These are phyloP conservation scores for Heritiera fomes DNA, from an alignment of 345 rosid species.

Conservation along the genomic window DNA sequence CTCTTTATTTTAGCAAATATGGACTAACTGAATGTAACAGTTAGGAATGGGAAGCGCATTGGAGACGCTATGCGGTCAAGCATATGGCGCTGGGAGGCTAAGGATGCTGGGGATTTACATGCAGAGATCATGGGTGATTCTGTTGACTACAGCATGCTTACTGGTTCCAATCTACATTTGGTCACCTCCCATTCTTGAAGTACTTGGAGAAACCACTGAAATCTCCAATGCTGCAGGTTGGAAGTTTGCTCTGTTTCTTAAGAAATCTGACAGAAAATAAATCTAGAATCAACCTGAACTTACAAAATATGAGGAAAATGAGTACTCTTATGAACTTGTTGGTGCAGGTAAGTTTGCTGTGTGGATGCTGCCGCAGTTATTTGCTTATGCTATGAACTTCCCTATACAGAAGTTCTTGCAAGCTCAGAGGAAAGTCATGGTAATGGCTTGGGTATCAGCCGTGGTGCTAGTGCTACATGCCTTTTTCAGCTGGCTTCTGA, in stretches of 20 bases:
- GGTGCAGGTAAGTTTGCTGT: conserved; percentile 75
- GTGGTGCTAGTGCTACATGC: conserved; percentile 58
- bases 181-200: conserved; percentile 77
- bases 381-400: conserved; percentile 84
- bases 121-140: conserved; percentile 96
- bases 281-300: background rate
- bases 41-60: conserved; percentile 95
- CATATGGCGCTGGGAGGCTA: conserved; percentile 75
- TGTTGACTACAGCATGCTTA: conserved; percentile 60
- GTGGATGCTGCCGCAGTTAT: conserved; percentile 89
- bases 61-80: conserved; percentile 94
- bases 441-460: conserved; percentile 78
- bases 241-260: background rate
- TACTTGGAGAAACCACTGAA: conserved; percentile 67
- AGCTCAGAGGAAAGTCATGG: conserved; percentile 82
- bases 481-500: conserved; percentile 75
- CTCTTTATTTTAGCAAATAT: background rate
- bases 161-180: conserved; percentile 74
- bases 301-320: background rate
- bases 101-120: conserved; percentile 87
- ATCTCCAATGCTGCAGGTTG: conserved; percentile 87
- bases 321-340: background rate
- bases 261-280: background rate
- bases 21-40: conserved; percentile 34
- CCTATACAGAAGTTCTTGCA: conserved; percentile 90